Evolutionary conservation across 2,329 filamentous ascomycete genomes (phyloP).

Genomic region (Chaetoscypha palmicola): DNA sequence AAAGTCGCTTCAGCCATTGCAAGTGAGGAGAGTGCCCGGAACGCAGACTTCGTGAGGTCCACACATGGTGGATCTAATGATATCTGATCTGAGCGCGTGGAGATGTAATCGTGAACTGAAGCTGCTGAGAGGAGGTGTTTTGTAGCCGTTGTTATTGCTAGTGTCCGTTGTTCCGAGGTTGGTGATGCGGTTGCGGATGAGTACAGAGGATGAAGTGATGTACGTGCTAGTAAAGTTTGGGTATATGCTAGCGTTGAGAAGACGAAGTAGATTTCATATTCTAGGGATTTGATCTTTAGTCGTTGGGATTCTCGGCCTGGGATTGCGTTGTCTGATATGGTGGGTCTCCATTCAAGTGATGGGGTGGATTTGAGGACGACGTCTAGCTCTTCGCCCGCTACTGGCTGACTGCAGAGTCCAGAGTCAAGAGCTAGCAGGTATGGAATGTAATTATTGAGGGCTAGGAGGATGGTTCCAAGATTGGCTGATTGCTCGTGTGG

Average conservation of each 20-base stretch:
- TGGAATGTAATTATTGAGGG: slow-evolving; percentile 71
- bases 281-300: slow-evolving; percentile 64
- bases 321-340: slow-evolving; percentile 58
- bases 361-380: slow-evolving; percentile 55
- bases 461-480: slow-evolving; percentile 61
- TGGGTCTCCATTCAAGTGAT: slow-evolving; percentile 78
- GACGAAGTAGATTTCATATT: slow-evolving; percentile 76
- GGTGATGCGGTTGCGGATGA: slow-evolving; percentile 54
- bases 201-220: slow-evolving; percentile 67
- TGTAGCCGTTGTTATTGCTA: slow-evolving; percentile 66
- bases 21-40: slow-evolving; percentile 54
- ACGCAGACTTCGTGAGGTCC: slow-evolving; percentile 47
- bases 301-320: slow-evolving; percentile 58
- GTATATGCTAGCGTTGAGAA: slow-evolving; percentile 71
- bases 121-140: slow-evolving; percentile 72
- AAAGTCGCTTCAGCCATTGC: slow-evolving; percentile 84
- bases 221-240: slow-evolving; percentile 64
- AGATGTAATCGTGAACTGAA: slow-evolving; percentile 68
- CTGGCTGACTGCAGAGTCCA: slow-evolving; percentile 52
- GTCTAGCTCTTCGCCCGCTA: slow-evolving; percentile 56
- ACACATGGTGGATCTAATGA: slow-evolving; percentile 37
- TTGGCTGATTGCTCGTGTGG: slow-evolving; percentile 62
- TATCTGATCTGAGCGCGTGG: slow-evolving; percentile 44
- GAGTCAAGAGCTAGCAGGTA: slow-evolving; percentile 74
- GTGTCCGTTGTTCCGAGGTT: slow-evolving; percentile 57